Evolutionary conservation across 495 filamentous ascomycete species (phyloP).

Genomic region (Penicillium herquei): DNA sequence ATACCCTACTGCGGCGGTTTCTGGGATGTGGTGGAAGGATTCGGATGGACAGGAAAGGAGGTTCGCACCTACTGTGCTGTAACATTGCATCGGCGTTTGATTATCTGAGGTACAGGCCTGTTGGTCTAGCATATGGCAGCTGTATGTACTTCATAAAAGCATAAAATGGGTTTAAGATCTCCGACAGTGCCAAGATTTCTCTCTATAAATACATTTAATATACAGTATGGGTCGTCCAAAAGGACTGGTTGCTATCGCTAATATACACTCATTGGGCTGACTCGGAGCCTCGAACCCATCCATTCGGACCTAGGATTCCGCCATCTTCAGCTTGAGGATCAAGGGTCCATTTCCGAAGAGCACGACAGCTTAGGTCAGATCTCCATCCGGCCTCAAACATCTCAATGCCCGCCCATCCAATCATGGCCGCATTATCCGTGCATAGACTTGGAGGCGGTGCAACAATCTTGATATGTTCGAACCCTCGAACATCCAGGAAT

Average conservation of each 20-base stretch:
- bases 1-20: conserved; percentile 31
- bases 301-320: conserved; percentile 42
- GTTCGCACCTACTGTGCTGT: conserved; percentile 8
- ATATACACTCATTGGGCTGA: conserved; percentile 13
- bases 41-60: conserved; percentile 13
- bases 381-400: conserved; percentile 82
- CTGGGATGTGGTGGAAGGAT: conserved; percentile 22
- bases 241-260: conserved; percentile 17
- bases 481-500: conserved; percentile 63
- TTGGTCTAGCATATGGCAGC: not conserved
- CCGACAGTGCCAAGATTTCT: not conserved
- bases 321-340: conserved; percentile 58
- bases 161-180: conserved; percentile 4
- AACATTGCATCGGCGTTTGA: conserved; percentile 30
- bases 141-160: not conserved
- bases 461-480: conserved; percentile 57
- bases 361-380: conserved; percentile 55
- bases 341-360: conserved; percentile 75
- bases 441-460: conserved; percentile 76
- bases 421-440: conserved; percentile 98
- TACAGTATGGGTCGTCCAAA: not conserved
- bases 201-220: not conserved
- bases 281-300: conserved; percentile 30
- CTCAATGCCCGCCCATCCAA: conserved; percentile 90
- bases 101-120: conserved; percentile 9